phyloP scores from a whole-genome alignment of 2,329 filamentous ascomycete genomes.

The Pezicula carpinea region DNA sequence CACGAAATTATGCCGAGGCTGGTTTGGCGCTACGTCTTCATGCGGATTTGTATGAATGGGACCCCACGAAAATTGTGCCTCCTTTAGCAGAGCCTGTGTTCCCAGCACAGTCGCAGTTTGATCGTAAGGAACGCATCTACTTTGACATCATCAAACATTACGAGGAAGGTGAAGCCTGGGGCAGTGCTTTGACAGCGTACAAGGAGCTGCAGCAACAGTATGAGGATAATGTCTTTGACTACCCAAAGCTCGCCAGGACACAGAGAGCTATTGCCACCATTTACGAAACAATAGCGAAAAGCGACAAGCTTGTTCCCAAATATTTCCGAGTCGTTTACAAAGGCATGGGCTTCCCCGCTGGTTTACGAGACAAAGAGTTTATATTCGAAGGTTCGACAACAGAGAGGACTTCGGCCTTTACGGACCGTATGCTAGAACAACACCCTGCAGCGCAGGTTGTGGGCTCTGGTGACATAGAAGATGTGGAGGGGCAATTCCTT shows the following conservation, averaged over 20 bases:
- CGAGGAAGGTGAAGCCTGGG: constrained; percentile 92
- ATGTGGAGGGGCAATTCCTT: constrained; percentile 86
- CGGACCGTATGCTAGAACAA: constrained; percentile 86
- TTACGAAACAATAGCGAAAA: constrained; percentile 82
- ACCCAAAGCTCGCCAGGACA: constrained; percentile 82
- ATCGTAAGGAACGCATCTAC: constrained; percentile 87
- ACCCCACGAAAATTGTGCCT: constrained; percentile 61
- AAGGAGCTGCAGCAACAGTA: constrained; percentile 90
- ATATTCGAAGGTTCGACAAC: constrained; percentile 79
- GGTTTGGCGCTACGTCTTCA: constrained; percentile 86
- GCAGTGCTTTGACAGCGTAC: constrained; percentile 80
- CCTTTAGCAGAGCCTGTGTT: constrained; percentile 71
- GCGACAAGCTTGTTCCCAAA: constrained; percentile 70
- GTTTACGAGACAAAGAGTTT: constrained; percentile 82
- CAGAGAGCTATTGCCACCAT: constrained; percentile 89
- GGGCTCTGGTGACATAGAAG: constrained; percentile 63
- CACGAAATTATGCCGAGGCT: constrained; percentile 79
- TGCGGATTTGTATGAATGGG: constrained; percentile 90
- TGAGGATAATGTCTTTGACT: constrained; percentile 84
- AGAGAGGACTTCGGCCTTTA: constrained; percentile 77
- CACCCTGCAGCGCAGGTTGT: constrained; percentile 83
- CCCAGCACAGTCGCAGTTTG: constrained; percentile 80
- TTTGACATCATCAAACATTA: constrained; percentile 94
- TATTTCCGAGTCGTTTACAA: constrained; percentile 92
- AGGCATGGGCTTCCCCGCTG: constrained; percentile 80